Percentiles rank a stretch among this genome's conserved stretches.
Conservation (phyloP, 2,329 filamentous ascomycete genomes). For the Kalaharituber pfeilii region DNA sequence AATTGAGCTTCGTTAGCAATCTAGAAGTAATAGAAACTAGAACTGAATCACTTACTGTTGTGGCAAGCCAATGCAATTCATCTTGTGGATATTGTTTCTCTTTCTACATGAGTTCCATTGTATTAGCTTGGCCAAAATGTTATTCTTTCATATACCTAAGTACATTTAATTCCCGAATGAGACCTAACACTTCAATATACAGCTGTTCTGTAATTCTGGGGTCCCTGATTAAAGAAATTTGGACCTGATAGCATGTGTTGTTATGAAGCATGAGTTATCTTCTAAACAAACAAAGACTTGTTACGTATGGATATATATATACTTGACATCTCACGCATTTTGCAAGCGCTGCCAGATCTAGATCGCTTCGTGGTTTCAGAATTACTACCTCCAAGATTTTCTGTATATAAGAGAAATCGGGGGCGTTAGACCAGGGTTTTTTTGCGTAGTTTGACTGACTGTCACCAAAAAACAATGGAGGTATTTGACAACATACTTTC, state of each 20-base stretch:
- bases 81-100: constrained; percentile 39
- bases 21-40: background rate
- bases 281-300: constrained; percentile 26
- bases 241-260: background rate
- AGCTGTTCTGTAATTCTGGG: constrained; percentile 12
- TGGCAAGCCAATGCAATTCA: constrained; percentile 62
- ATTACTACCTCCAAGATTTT: constrained; percentile 52
- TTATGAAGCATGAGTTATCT: background rate
- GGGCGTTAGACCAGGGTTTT: too few species aligned
- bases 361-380: constrained; percentile 32
- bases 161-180: constrained; percentile 4
- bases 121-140: background rate
- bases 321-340: constrained; percentile 19
- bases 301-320: constrained; percentile 1
- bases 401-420: too few species aligned
- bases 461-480: too few species aligned
- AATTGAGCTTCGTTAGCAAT: background rate
- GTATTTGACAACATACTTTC: constrained; percentile 35
- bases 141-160: too few species aligned
- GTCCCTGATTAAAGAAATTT: constrained; percentile 1
- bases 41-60: constrained; percentile 27
- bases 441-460: too few species aligned
- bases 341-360: constrained; percentile 26
- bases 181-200: constrained; percentile 13
- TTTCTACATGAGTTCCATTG: background rate